Evolutionary conservation across 1,284 basidiomycete genomes (phyloP), one percentile per base, ranked within the genome.

Genomic region (Rhodotorula sp.): DNA sequence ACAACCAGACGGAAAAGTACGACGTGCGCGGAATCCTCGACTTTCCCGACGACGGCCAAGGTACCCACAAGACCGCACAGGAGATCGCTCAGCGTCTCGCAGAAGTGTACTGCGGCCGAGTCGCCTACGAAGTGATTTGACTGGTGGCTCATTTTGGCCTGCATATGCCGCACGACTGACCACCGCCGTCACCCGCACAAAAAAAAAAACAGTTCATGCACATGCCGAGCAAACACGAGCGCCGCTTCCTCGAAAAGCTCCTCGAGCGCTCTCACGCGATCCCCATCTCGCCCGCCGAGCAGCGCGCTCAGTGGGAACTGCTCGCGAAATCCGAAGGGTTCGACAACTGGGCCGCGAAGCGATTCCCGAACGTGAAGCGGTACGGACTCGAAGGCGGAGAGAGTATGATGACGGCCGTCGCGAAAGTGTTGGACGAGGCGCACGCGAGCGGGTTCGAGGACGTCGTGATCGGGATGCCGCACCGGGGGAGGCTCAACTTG

Each of bases 311-410:
- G 49, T 89, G 91, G 78, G 82, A 84, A 21, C 84, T 94, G 3
- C 83, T 95, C 47, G 86, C 87, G 1, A 83, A 85, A 34, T 91
- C 89, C 71, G 93, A 95, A 79, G 87, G 88, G 59, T 86, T 95
- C 69, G 93, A 95, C 78, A 86, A 87, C 75, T 93, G 91, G 79
- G 81, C 92, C 57, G 90, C 91, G 78, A 81, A 86, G 62, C 92
- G 92, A 80, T 92, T 92, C 78, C 90, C 91, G 0, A 91, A 89
- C 38, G 72, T 92, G 79, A 92, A 92, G 81, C 85, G 90, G 18
- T 93, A 92, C 79, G 90, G 90, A 0, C 83, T 92, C 43, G 92
- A 95, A 81, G 92, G 92, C 2, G 93, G 90, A 1, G 93, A 95
- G 82, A 91, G 90, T 8, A 93, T 94, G 92, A 81, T 95, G 26